A percentile compares a stretch with the other conserved stretches of the same genome.
These are phyloP conservation scores for Acanthamoeba comandoni DNA, from an alignment of 208 protist species.

Conservation along the genomic window DNA sequence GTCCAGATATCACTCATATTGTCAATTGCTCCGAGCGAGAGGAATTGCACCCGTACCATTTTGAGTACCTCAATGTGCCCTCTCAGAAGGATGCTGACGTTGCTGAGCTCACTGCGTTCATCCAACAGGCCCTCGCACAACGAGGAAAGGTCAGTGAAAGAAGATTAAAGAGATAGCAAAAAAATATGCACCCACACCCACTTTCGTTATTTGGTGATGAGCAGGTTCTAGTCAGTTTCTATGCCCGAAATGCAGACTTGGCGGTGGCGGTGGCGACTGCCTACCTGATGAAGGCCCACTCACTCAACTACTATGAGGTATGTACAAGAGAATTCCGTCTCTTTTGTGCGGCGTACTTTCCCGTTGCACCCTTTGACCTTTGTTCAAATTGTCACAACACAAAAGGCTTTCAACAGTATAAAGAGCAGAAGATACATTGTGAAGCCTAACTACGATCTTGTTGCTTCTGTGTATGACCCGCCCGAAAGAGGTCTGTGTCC, in stretches of 20 bases:
- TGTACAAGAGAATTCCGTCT: not conserved
- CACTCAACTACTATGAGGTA: conserved; percentile 41
- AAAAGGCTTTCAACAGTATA: conserved; percentile 30
- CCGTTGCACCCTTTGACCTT: not conserved
- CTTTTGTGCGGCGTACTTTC: not conserved
- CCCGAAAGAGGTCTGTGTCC: too few species aligned
- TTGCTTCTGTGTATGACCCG: not conserved
- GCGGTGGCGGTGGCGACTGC: not conserved
- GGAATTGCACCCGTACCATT: conserved; percentile 16
- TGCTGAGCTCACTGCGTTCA: too few species aligned
- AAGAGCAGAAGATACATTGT: conserved; percentile 51
- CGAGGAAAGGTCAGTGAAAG: too few species aligned
- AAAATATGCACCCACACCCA: too few species aligned
- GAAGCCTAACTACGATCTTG: conserved; percentile 46
- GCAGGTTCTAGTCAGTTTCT: conserved; percentile 5
- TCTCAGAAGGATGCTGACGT: not conserved
- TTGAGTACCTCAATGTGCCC: conserved; percentile 42
- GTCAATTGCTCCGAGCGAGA: conserved; percentile 37
- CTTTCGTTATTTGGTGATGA: not conserved
- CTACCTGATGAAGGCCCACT: conserved; percentile 51
- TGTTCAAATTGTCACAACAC: not conserved
- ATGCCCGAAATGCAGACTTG: conserved; percentile 11
- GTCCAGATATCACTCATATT: conserved; percentile 30
- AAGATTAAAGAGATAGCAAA: too few species aligned
- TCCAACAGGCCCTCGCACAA: too few species aligned